Base-by-base conservation (phyloP, 768 basidiomycete genomes). In the Suillus luteus region DNA sequence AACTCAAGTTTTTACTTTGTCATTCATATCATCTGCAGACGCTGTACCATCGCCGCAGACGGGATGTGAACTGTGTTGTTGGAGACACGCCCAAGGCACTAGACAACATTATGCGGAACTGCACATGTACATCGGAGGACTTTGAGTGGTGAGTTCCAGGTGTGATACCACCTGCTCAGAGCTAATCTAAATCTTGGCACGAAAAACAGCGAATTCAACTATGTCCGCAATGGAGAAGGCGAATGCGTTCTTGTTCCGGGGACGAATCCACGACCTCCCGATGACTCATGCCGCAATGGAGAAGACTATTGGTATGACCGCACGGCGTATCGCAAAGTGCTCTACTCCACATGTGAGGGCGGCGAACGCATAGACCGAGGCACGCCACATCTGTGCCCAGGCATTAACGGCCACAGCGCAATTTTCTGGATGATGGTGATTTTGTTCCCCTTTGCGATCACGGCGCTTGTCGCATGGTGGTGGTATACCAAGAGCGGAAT, bases 221-320 rank as follows among this genome's bases (percentile, higher is more conserved):
- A 95, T 70, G 81, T 83, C 64, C 89, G 88, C 62, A 82, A 96
- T 65, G 76, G 73, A 0, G 78, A 80, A 8, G 92, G 87, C 61
- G 80, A 89, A 43, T 99, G 97, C 71, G 90, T 93, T 0, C 84
- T 94, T 15, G 86, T 89, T 2, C 77, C 85, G 9, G 93, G 91
- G 12, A 89, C 89, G 0, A 74, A 76, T 4, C 83, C 95, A 0
- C 81, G 91, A 12, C 74, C 83, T 0, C 67, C 80, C 33, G 92
- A 95, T 44, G 83, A 83, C 35, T 81, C 84, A 5, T 95, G 92
- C 70, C 79, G 77, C 24, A 75, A 76, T 60, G 84, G 80, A 22
- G 87, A 87, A 52, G 86, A 90, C 3, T 93, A 82, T 74, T 99
- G 97, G 97, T 98, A 95, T 73, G 95, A 94, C 60, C 88, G 95